Evolutionary conservation across 2,329 filamentous ascomycete species (phyloP).

Genomic region (Aspergillus neotritici): DNA sequence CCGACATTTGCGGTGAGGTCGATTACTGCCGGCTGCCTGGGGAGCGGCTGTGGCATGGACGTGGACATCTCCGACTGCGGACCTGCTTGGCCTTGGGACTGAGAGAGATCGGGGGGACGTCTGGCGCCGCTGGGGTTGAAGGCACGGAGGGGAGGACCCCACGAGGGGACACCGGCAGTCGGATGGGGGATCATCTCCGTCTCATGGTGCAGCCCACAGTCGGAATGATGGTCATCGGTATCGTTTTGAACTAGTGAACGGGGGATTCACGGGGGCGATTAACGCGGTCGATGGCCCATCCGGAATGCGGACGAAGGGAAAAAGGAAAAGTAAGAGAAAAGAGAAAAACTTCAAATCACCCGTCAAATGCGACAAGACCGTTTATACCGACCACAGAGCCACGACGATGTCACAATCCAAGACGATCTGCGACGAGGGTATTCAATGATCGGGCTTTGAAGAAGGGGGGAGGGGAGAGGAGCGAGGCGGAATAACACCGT

Average conservation of each 20-base stretch:
- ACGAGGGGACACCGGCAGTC: conserved; percentile 36
- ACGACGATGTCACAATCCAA: no score
- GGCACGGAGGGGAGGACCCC: conserved; percentile 31
- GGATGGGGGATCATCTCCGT: conserved; percentile 39
- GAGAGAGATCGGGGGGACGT: conserved; percentile 21
- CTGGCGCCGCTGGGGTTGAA: conserved; percentile 24
- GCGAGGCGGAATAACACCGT: no score
- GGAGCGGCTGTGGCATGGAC: conserved; percentile 19
- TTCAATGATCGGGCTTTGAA: no score
- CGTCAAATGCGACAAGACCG: no score
- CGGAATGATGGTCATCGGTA: conserved; percentile 20
- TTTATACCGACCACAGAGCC: no score
- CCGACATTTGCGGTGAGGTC: conserved; percentile 30
- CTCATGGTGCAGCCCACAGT: conserved; percentile 31
- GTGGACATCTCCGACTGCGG: conserved; percentile 22
- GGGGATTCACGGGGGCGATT: neutral
- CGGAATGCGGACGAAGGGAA: neutral
- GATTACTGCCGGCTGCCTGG: conserved; percentile 29
- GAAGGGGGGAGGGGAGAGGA: no score
- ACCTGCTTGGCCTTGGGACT: conserved; percentile 19
- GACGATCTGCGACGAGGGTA: no score
- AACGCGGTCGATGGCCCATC: neutral
- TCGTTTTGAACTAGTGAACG: conserved; percentile 1
- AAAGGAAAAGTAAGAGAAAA: no score
- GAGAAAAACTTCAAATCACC: no score